Percentiles rank a stretch among this genome's conserved stretches.
These are phyloP conservation scores for Lipomyces yamanashiensis DNA, from an alignment of 805 yeast species.

Conservation along the genomic window DNA sequence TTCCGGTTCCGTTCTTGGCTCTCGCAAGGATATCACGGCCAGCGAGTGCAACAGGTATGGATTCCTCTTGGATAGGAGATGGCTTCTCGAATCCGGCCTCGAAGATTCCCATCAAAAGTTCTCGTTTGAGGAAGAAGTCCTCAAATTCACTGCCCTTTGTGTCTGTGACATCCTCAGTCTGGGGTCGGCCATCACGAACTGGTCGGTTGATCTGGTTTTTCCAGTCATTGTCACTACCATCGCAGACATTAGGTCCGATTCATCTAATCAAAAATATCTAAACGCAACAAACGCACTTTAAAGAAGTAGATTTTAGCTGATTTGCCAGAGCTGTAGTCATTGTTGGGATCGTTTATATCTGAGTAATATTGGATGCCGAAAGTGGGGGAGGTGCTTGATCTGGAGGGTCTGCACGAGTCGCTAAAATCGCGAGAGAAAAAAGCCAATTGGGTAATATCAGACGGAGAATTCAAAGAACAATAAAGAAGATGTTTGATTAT, in stretches of 20 bases:
- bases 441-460: neutral
- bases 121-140: conserved; percentile 88
- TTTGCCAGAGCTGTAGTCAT: conserved; percentile 34
- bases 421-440: neutral
- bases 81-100: conserved; percentile 99
- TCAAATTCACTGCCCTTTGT: conserved; percentile 92
- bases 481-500: neutral
- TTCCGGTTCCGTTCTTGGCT: conserved; percentile 98
- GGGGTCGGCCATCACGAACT: conserved; percentile 86
- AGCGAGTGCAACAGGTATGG: conserved; percentile 91
- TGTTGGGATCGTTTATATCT: neutral
- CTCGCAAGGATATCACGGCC: conserved; percentile 96
- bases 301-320: conserved; percentile 27
- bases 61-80: conserved; percentile 96
- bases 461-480: neutral
- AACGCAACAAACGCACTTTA: conserved; percentile 15
- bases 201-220: conserved; percentile 76
- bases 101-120: conserved; percentile 94
- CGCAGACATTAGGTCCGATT: neutral
- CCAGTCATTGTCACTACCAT: conserved; percentile 58
- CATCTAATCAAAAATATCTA: neutral
- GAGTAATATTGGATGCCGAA: neutral
- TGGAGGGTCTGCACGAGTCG: neutral
- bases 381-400: neutral
- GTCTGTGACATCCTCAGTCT: conserved; percentile 84